Evolutionary conservation across 164 flowering plant genomes (phyloP), one percentile per base, ranked within the genome.

Genomic region (Nelumbo lutea): DNA sequence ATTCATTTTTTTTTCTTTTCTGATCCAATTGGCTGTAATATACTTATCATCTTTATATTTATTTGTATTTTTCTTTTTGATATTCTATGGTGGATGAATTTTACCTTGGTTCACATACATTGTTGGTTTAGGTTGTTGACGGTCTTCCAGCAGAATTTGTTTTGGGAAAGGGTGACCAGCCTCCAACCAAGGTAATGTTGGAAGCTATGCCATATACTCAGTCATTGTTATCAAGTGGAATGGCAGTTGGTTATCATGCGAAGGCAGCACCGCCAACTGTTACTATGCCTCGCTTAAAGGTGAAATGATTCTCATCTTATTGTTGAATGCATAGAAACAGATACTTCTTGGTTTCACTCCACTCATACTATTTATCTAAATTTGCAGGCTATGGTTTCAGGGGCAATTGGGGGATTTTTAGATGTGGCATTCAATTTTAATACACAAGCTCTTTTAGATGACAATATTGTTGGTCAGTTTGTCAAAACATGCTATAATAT

Each of bases 221-320:
- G 70, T 90, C 91, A 40, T 70, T 95, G 71, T 70, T 95, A 69
- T 75, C 79, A 43, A 77, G 66, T 75, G 89, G 93, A 79, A 76
- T 62, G 79, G 96, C 99, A 50, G 61, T 83, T 70, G 99, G 93
- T 1, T 92, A 84, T 72, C 97, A 92, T 81, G 91, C 97, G 41
- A 90, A 84, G 81, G 99, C 97, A 42, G 96, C 96, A 8, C 97
- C 97, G 60, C 99, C 99, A 14, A 92, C 99, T 62, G 99, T 95
- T 64, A 95, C 99, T 39, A 92, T 95, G 97, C 99, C 99, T 75
- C 96, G 97, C 43, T 78, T 92, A 76, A 95, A 95, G 96, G 98
- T 91, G 65, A 48, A 68, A 63, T 39, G 13, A 40, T 43, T 1
- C 51, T 42, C 45, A 15, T 57, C 1, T 14, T 50, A 9, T 51